Evolutionary conservation across 1,139 yeast genomes (phyloP), one percentile per base, ranked within the genome.

Genomic region (Sugiyamaella neomexicana): DNA sequence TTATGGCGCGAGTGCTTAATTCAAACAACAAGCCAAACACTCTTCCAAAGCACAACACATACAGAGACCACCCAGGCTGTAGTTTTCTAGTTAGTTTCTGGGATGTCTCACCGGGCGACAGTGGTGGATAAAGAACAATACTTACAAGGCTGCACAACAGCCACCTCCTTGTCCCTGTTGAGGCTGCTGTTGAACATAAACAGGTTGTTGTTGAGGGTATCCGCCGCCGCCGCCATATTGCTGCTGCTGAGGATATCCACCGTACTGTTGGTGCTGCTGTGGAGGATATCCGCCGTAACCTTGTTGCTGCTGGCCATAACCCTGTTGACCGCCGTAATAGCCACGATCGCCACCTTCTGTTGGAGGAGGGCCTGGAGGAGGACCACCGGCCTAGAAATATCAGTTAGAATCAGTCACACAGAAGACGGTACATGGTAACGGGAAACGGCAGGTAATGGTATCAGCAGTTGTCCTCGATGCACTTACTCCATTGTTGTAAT

Each of bases 11-110:
- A 4, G 38, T 38, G 41, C 9, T n/a, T 38, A 38, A n/a, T 16
- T 16, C 41, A 46, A 36, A 65, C 12, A 68, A 67, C 52, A 77
- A 76, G 60, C 79, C 75, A 66, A 42, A 39, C 65, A 62, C 45
- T 62, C 65, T 40, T 63, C 66, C 38, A 59, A 48, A n/a, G 65
- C 65, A 45, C 66, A 63, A 48, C 65, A 62, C 46, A 60, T 41
- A 49, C 65, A 63, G 46, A 60, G 43, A n/a, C 60, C 60, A 1
- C 59, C 66, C 39, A 62, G 53, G 44, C 60, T 60, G 29, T 7
- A 38, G 34, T 12, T 9, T 9, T n/a, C n/a, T n/a, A 9, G 41
- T 20, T 16, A 44, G 29, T 16, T 16, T 20, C 25, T 5, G 25
- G 5, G 25, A 5, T 20, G 25, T 20, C 5, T 5, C 25, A 5